Percentiles rank a stretch among this genome's conserved stretches.
phyloP scores from a whole-genome alignment of 164 flowering plant species.

The Taxillus chinensis region DNA sequence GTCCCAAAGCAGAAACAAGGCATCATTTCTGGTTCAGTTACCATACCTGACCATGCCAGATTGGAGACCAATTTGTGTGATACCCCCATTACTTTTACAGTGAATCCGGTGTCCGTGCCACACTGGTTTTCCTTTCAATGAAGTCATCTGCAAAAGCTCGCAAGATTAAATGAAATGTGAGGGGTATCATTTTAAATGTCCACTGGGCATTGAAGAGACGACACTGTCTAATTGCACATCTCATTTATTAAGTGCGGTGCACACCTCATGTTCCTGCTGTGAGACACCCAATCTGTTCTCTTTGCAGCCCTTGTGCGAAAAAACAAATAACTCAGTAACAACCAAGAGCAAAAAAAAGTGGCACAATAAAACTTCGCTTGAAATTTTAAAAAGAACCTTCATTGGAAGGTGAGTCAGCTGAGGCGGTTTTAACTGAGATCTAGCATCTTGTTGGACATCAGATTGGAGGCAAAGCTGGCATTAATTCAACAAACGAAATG shows the following conservation, averaged over 20 bases:
- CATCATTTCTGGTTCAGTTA: neutral
- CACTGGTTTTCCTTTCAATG: constrained; percentile 20
- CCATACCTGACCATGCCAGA: constrained; percentile 27
- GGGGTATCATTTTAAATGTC: too few relatives aligned
- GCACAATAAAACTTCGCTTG: neutral
- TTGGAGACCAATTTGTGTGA: constrained; percentile 18
- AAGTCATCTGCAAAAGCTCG: constrained; percentile 17
- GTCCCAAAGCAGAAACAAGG: neutral
- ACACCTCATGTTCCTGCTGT: constrained; percentile 42
- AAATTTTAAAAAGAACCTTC: constrained; percentile 36
- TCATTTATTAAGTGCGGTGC: neutral
- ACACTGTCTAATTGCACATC: too few relatives aligned
- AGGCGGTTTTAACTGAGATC: constrained; percentile 26
- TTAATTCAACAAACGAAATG: constrained; percentile 1
- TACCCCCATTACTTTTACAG: constrained; percentile 19
- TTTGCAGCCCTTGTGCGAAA: constrained; percentile 58
- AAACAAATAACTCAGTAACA: constrained; percentile 11
- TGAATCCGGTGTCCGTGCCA: constrained; percentile 20
- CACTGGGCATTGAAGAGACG: too few relatives aligned
- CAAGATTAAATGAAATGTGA: neutral
- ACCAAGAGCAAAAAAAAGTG: neutral
- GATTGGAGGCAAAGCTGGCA: constrained; percentile 60
- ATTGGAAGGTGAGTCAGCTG: constrained; percentile 10
- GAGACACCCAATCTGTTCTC: constrained; percentile 46
- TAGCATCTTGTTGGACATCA: constrained; percentile 36